phyloP scores from a whole-genome alignment of 2,329 filamentous ascomycete species.

The Fusarium abutilonis region DNA sequence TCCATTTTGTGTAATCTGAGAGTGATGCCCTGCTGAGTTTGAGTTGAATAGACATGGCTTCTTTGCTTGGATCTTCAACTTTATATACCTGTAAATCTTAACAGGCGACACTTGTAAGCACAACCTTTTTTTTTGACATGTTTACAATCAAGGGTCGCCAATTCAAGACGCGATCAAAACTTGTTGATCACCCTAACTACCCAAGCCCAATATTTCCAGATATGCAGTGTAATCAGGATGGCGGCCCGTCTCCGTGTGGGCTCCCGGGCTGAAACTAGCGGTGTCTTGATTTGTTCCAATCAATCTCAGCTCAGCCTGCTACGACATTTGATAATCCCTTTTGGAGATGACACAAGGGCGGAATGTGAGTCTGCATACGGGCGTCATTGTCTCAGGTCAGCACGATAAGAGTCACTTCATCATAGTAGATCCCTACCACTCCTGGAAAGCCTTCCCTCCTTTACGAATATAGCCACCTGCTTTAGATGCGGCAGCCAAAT shows the following conservation, averaged over 20 bases:
- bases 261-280: neutral
- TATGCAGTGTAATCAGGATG: conserved; percentile 6
- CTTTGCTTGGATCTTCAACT: neutral
- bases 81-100: conserved; percentile 8
- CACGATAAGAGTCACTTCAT: neutral
- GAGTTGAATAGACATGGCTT: neutral
- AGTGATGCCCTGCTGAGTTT: neutral
- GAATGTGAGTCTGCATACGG: neutral
- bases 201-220: conserved; percentile 1
- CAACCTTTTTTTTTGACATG: neutral
- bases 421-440: conserved; percentile 8
- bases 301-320: neutral
- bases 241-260: neutral
- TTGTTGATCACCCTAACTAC: neutral
- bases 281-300: conserved; percentile 1
- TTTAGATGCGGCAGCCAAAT: neutral
- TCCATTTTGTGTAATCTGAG: conserved; percentile 17
- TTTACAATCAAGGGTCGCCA: neutral
- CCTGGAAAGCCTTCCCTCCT: neutral
- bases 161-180: neutral
- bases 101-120: neutral
- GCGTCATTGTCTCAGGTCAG: conserved; percentile 17
- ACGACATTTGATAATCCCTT: neutral
- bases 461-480: neutral
- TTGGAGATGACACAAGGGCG: neutral